Conservation (phyloP, 805 yeast genomes). For the Yarrowia porcina region DNA sequence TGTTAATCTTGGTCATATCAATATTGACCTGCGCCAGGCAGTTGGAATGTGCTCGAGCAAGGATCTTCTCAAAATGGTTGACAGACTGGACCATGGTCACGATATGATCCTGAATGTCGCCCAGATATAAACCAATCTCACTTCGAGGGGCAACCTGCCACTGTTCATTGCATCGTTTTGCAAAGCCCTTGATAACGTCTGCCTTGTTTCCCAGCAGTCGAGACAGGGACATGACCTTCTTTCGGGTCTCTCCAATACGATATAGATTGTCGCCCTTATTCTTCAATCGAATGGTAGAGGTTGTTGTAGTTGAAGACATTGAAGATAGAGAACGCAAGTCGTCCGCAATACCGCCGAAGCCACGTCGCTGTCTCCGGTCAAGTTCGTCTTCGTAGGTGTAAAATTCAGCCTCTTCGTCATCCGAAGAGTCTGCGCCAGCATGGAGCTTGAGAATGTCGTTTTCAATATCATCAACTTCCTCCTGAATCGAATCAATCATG, state of each 20-base stretch:
- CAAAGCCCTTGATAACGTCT: slow-evolving; percentile 94
- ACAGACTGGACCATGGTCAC: slow-evolving; percentile 95
- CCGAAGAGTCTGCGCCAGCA: slow-evolving; percentile 53
- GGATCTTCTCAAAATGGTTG: slow-evolving; percentile 88
- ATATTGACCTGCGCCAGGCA: slow-evolving; percentile 95
- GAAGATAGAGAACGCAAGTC: slow-evolving; percentile 34
- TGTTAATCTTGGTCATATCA: slow-evolving; percentile 95
- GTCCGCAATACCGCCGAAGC: neutral
- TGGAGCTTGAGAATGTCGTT: slow-evolving; percentile 88
- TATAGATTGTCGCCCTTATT: slow-evolving; percentile 90
- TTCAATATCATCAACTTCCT: slow-evolving; percentile 91
- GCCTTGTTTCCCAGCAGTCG: slow-evolving; percentile 88
- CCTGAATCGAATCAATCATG: slow-evolving; percentile 88
- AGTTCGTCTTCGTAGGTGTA: slow-evolving; percentile 32
- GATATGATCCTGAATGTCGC: slow-evolving; percentile 97
- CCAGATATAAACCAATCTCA: slow-evolving; percentile 90
- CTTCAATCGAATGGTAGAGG: slow-evolving; percentile 38
- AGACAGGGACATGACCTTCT: slow-evolving; percentile 85
- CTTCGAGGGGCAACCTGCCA: slow-evolving; percentile 75
- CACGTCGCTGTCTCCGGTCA: neutral
- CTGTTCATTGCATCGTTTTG: slow-evolving; percentile 83
- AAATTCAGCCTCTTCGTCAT: slow-evolving; percentile 42
- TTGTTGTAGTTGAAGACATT: slow-evolving; percentile 32
- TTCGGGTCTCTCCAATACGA: slow-evolving; percentile 92
- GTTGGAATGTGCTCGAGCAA: slow-evolving; percentile 94